Evolutionary conservation across 345 rosid genomes (phyloP).

Genomic region (Euphorbia lathyris): DNA sequence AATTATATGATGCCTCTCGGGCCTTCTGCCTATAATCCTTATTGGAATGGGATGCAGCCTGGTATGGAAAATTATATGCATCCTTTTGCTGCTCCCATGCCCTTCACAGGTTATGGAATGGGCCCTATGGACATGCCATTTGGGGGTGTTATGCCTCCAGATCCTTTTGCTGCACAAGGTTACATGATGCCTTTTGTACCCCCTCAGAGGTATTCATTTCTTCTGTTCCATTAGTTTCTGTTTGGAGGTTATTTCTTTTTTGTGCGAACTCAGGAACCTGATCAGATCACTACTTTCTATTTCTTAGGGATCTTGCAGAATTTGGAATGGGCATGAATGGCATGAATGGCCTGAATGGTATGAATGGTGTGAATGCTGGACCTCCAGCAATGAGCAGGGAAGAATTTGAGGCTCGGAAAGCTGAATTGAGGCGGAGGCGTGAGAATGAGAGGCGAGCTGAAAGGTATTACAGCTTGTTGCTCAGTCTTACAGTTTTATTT

Average conservation of each 20-base stretch:
- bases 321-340: slow-evolving; percentile 48
- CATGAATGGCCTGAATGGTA: too few relatives aligned
- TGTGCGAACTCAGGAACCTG: neutral
- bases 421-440: slow-evolving; percentile 78
- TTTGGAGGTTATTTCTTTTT: neutral
- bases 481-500: neutral
- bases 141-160: slow-evolving; percentile 56
- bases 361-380: slow-evolving; percentile 49
- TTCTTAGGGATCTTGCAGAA: slow-evolving; percentile 73
- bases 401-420: slow-evolving; percentile 85
- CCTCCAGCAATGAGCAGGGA: slow-evolving; percentile 92
- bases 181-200: slow-evolving; percentile 62
- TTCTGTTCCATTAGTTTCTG: neutral
- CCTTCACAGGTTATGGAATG: slow-evolving; percentile 59
- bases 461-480: slow-evolving; percentile 41
- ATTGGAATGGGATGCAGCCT: slow-evolving; percentile 75
- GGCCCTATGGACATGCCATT: slow-evolving; percentile 62
- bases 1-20: slow-evolving; percentile 85
- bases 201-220: slow-evolving; percentile 47
- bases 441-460: slow-evolving; percentile 74
- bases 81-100: slow-evolving; percentile 52
- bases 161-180: slow-evolving; percentile 55
- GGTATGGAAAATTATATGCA: slow-evolving; percentile 60
- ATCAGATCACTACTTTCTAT: neutral
- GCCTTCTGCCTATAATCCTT: slow-evolving; percentile 63